phyloP scores from a whole-genome alignment of 2,329 filamentous ascomycete genomes.

The Ustulina deusta region DNA sequence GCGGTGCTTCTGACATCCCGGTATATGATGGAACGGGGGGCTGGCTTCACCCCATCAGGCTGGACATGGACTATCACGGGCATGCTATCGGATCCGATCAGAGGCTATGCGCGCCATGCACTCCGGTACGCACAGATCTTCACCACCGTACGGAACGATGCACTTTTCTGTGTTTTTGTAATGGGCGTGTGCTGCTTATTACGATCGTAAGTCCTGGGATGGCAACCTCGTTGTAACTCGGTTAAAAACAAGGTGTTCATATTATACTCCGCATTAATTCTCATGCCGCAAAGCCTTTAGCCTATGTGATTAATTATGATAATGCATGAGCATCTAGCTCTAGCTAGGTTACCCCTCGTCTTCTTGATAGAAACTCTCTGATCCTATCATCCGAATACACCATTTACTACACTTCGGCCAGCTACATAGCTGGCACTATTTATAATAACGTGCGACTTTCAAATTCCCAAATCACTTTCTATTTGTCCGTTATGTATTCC shows the following conservation, averaged over 20 bases:
- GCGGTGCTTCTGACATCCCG: slow-evolving; percentile 77
- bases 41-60: slow-evolving; percentile 63
- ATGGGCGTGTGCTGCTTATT: slow-evolving; percentile 69
- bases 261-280: background rate
- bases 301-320: background rate
- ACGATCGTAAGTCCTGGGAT: slow-evolving; percentile 44
- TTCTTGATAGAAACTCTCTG: background rate
- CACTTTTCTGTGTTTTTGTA: slow-evolving; percentile 82
- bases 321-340: background rate
- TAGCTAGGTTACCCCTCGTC: slow-evolving; percentile 8
- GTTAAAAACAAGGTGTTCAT: background rate
- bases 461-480: background rate
- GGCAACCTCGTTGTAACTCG: background rate
- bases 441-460: background rate
- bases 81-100: slow-evolving; percentile 74
- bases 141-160: slow-evolving; percentile 76
- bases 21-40: slow-evolving; percentile 74
- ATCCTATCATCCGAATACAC: background rate
- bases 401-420: background rate
- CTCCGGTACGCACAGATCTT: slow-evolving; percentile 78
- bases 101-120: slow-evolving; percentile 70
- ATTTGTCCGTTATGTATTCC: background rate
- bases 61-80: slow-evolving; percentile 72
- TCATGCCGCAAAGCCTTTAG: background rate
- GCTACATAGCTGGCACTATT: background rate